Conservation (phyloP, 2,329 filamentous ascomycete genomes). For the Decorospora gaudefroyi region DNA sequence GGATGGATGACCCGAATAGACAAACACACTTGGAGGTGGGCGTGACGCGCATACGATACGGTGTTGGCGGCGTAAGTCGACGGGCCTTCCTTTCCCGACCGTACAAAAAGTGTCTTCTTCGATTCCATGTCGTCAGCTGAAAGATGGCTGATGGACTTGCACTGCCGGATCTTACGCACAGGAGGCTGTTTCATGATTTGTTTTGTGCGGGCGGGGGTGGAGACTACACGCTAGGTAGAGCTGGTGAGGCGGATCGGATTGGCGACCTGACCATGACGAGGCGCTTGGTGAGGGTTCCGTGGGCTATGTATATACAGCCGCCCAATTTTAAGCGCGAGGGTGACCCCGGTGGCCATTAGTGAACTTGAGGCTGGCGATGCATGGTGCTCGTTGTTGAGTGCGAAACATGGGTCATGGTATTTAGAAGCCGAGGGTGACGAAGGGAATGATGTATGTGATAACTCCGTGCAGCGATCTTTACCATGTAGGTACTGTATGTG, state of each 20-base stretch:
- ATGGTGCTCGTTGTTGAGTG: background rate
- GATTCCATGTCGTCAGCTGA: conserved; percentile 12
- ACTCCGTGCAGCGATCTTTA: no score
- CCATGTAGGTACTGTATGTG: no score
- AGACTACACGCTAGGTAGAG: background rate
- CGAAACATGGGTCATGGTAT: no score
- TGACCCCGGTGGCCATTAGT: conserved; percentile 1
- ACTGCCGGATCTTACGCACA: conserved; percentile 1
- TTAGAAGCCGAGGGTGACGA: no score
- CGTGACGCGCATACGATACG: conserved; percentile 14
- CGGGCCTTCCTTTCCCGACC: conserved; percentile 2
- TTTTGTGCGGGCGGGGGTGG: conserved; percentile 13
- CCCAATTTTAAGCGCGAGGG: conserved; percentile 8
- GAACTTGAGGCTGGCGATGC: background rate
- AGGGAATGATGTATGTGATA: no score
- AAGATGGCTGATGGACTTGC: conserved; percentile 5
- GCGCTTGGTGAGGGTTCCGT: conserved; percentile 20
- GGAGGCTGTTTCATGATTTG: conserved; percentile 21
- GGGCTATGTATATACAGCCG: conserved; percentile 23
- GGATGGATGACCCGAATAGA: background rate
- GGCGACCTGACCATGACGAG: conserved; percentile 7
- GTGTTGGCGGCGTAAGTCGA: conserved; percentile 18
- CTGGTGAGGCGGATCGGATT: conserved; percentile 7
- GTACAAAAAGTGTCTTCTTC: background rate
- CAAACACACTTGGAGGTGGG: no score